A percentile compares a stretch with the other conserved stretches of the same genome.
Evolutionary conservation across 1,139 yeast genomes (phyloP).

Genomic region (Hanseniaspora uvarum): DNA sequence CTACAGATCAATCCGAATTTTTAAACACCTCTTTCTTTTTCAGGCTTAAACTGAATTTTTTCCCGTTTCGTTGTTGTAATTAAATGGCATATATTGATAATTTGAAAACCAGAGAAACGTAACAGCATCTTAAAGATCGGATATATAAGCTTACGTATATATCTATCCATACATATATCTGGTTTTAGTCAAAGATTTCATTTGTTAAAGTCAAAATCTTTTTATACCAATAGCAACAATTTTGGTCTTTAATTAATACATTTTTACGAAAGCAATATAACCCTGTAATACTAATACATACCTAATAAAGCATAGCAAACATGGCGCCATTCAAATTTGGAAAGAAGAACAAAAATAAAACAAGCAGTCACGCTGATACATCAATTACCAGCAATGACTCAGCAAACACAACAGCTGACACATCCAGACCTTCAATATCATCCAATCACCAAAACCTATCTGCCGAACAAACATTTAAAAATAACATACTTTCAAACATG

Average conservation of each 20-base stretch:
- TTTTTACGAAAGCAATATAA: neutral
- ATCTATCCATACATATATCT: too few relatives aligned
- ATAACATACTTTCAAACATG: conserved; percentile 15
- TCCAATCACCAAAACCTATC: neutral
- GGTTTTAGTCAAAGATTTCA: too few relatives aligned
- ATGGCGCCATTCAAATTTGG: conserved; percentile 18
- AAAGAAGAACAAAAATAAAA: conserved; percentile 10
- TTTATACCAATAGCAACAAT: too few relatives aligned
- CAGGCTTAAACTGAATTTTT: too few relatives aligned
- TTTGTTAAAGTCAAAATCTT: too few relatives aligned
- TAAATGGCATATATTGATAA: too few relatives aligned
- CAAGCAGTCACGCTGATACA: neutral
- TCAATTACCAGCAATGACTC: conserved; percentile 4
- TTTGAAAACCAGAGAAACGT: too few relatives aligned
- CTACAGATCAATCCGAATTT: too few relatives aligned
- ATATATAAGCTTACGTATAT: too few relatives aligned
- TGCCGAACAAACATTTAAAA: conserved; percentile 10
- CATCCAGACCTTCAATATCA: conserved; percentile 5
- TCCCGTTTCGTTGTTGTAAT: too few relatives aligned
- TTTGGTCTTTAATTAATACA: neutral
- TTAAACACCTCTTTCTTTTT: too few relatives aligned
- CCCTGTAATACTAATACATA: neutral
- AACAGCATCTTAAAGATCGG: too few relatives aligned
- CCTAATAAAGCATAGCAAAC: neutral
- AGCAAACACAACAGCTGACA: neutral